phyloP scores from a whole-genome alignment of 352 stramenopile species.

The Globisporangium megalacanthum region DNA sequence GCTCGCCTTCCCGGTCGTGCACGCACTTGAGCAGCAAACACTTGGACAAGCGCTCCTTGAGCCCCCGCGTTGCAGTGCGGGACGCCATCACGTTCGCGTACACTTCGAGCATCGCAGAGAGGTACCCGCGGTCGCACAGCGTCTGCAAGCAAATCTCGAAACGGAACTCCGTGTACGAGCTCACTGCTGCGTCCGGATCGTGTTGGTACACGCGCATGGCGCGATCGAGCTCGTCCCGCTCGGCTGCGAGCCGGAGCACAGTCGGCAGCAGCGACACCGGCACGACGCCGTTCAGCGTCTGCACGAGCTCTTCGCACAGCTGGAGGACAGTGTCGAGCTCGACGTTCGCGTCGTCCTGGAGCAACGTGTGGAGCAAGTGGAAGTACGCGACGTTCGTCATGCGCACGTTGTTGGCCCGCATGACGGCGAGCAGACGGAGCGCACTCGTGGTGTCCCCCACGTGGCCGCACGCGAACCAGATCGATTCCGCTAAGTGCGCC shows the following conservation, averaged over 20 bases:
- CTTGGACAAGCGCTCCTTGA: slow-evolving; percentile 63
- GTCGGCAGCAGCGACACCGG: slow-evolving; percentile 48
- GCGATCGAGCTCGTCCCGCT: slow-evolving; percentile 41
- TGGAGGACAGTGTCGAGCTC: slow-evolving; percentile 47
- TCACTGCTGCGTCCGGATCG: slow-evolving; percentile 29
- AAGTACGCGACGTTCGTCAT: slow-evolving; percentile 55
- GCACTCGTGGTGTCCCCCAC: slow-evolving; percentile 25
- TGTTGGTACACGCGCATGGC: slow-evolving; percentile 66
- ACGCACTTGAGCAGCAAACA: slow-evolving; percentile 48
- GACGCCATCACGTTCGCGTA: slow-evolving; percentile 47
- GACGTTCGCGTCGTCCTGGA: slow-evolving; percentile 40
- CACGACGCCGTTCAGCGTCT: slow-evolving; percentile 29
- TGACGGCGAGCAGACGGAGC: slow-evolving; percentile 28
- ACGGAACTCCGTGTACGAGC: slow-evolving; percentile 42
- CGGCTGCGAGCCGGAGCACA: slow-evolving; percentile 51
- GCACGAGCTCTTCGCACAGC: slow-evolving; percentile 49
- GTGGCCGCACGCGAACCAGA: slow-evolving; percentile 50
- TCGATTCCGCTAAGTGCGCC: slow-evolving; percentile 32
- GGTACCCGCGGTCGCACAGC: slow-evolving; percentile 35
- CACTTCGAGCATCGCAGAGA: slow-evolving; percentile 47
- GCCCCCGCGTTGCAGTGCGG: slow-evolving; percentile 20
- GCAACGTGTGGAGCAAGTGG: slow-evolving; percentile 45
- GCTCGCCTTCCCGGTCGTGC: slow-evolving; percentile 28
- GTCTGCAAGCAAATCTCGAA: slow-evolving; percentile 69
- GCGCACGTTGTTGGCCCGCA: slow-evolving; percentile 23